Percentiles rank a stretch among this genome's conserved stretches.
These are phyloP conservation scores for Carnegiea gigantea DNA, from an alignment of 179 eudicot genomes.

Conservation along the genomic window DNA sequence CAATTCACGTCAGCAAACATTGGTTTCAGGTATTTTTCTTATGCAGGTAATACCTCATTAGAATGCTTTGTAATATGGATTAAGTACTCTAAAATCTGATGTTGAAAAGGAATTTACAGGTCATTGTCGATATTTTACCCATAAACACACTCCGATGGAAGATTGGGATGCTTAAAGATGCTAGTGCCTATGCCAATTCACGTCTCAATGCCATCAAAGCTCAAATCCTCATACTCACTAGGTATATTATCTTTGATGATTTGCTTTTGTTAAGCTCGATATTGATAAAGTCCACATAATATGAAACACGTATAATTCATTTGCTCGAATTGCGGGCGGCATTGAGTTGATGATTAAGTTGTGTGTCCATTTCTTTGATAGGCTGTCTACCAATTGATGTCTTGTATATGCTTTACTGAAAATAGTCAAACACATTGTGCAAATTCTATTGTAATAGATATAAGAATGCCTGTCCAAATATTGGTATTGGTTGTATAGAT, in stretches of 20 bases:
- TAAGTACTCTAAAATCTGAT: conserved; percentile 3
- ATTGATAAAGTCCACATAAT: background rate
- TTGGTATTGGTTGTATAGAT: no score
- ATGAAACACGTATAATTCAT: no score
- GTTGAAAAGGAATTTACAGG: conserved; percentile 32
- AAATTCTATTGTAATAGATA: background rate
- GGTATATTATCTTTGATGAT: conserved; percentile 31
- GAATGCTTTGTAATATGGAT: no score
- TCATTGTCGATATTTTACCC: conserved; percentile 39
- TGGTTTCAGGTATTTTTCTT: background rate
- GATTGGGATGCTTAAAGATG: conserved; percentile 56
- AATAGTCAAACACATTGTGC: background rate
- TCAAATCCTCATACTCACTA: conserved; percentile 52
- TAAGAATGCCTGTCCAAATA: no score
- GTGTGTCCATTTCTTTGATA: background rate
- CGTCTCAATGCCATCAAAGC: conserved; percentile 64
- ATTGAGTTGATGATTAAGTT: background rate
- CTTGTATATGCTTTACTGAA: background rate
- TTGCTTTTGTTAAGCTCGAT: background rate
- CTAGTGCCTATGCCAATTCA: conserved; percentile 55
- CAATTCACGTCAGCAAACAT: background rate
- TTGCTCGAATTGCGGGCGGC: background rate
- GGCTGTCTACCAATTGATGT: background rate
- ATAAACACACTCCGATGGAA: conserved; percentile 56
- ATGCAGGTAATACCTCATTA: background rate